Conservation (phyloP, 768 basidiomycete species). For the Nidularia sp. region DNA sequence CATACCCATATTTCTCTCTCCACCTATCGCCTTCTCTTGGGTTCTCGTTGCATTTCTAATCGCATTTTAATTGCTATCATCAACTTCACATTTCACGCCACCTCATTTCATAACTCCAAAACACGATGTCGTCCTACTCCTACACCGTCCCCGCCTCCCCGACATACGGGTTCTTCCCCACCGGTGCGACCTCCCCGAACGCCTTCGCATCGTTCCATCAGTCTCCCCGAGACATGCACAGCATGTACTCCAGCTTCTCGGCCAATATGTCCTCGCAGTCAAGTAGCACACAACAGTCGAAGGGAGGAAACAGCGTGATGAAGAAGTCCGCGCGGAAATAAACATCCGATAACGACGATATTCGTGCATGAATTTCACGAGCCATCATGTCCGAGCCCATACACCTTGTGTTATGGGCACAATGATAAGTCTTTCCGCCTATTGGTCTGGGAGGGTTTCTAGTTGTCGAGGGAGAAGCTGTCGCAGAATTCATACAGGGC, state of each 20-base stretch:
- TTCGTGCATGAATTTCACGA: too few species aligned
- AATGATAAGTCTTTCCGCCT: too few species aligned
- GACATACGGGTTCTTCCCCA: conserved; percentile 57
- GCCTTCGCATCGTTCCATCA: conserved; percentile 54
- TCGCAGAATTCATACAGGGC: too few species aligned
- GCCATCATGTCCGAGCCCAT: too few species aligned
- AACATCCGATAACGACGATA: background rate
- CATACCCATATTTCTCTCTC: background rate
- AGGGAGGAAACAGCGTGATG: conserved; percentile 13
- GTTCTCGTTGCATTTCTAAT: too few species aligned
- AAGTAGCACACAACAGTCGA: conserved; percentile 4
- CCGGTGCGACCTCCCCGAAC: conserved; percentile 50
- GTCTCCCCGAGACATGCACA: conserved; percentile 56
- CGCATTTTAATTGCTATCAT: background rate
- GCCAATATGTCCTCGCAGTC: conserved; percentile 11
- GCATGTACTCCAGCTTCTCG: conserved; percentile 52
- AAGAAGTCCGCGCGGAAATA: conserved; percentile 12
- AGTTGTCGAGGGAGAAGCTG: too few species aligned
- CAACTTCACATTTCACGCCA: background rate
- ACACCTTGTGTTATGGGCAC: too few species aligned
- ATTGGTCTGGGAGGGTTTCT: too few species aligned
- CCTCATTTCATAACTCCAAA: background rate
- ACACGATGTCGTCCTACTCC: conserved; percentile 40
- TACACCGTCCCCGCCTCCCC: conserved; percentile 49
- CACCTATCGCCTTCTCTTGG: background rate